Conservation (phyloP, 495 filamentous ascomycete genomes). For the Aspergillus diversus region DNA sequence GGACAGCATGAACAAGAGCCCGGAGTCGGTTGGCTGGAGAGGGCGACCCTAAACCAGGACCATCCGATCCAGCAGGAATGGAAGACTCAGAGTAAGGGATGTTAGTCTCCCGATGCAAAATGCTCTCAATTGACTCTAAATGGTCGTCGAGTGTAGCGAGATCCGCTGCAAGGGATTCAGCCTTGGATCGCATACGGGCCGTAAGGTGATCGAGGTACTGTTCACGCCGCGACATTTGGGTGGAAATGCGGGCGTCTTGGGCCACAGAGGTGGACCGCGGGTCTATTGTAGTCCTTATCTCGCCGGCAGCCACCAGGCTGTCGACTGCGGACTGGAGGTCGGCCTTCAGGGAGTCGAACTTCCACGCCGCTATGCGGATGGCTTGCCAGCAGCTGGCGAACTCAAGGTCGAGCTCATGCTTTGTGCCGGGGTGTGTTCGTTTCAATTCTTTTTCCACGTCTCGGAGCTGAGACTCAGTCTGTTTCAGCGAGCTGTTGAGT, state of each 20-base stretch:
- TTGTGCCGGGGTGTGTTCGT: conserved; percentile 35
- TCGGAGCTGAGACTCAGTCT: conserved; percentile 39
- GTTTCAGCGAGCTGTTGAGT: conserved; percentile 36
- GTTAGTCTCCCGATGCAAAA: conserved; percentile 31
- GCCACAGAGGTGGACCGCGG: conserved; percentile 21
- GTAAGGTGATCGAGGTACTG: conserved; percentile 45
- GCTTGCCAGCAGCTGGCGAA: conserved; percentile 45
- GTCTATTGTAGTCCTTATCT: conserved; percentile 18
- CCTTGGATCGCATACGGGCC: conserved; percentile 40
- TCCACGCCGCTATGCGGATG: conserved; percentile 37
- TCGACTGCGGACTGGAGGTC: conserved; percentile 48
- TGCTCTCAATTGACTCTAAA: conserved; percentile 42
- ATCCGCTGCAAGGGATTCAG: conserved; percentile 39
- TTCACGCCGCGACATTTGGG: conserved; percentile 39
- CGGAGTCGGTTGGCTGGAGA: conserved; percentile 10
- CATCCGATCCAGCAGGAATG: neutral
- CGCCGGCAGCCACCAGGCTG: conserved; percentile 37
- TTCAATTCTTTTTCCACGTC: conserved; percentile 38
- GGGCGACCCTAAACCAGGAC: neutral
- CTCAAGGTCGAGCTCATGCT: conserved; percentile 46
- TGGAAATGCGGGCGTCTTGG: conserved; percentile 37
- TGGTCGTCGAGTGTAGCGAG: conserved; percentile 48
- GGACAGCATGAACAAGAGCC: conserved; percentile 15
- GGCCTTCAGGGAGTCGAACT: conserved; percentile 44
- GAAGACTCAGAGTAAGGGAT: conserved; percentile 15